phyloP scores from a whole-genome alignment of 2,329 filamentous ascomycete genomes.

The Fusarium algeriense region DNA sequence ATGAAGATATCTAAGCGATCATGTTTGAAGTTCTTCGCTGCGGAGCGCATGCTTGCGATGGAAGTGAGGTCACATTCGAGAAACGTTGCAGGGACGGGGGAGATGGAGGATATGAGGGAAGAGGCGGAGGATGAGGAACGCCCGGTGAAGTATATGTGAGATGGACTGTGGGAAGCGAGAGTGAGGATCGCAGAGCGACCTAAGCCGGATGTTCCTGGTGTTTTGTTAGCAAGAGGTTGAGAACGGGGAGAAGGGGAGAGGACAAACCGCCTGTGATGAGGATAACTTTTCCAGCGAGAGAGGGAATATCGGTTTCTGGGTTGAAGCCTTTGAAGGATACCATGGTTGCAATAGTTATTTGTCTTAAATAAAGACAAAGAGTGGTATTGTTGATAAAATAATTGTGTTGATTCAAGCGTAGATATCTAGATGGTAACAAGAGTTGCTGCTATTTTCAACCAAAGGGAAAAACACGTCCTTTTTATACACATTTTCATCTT shows the following conservation, averaged over 20 bases:
- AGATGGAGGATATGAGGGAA: constrained; percentile 57
- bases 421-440: neutral
- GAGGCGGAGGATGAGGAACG: constrained; percentile 59
- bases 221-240: constrained; percentile 1
- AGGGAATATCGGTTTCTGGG: constrained; percentile 58
- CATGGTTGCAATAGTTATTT: constrained; percentile 5
- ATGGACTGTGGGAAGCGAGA: constrained; percentile 57
- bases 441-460: neutral
- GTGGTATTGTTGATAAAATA: neutral
- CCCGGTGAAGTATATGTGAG: constrained; percentile 67
- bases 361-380: neutral
- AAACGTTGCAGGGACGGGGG: constrained; percentile 42
- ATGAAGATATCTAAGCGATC: constrained; percentile 59
- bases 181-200: constrained; percentile 47
- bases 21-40: constrained; percentile 56
- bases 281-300: constrained; percentile 62
- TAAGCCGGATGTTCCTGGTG: constrained; percentile 52
- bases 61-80: constrained; percentile 64
- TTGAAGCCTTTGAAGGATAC: constrained; percentile 40
- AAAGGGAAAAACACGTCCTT: neutral
- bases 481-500: neutral
- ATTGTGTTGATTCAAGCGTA: neutral
- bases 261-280: constrained; percentile 63
- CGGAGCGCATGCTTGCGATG: constrained; percentile 60
- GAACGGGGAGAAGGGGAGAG: neutral